Evolutionary conservation across 2,329 filamentous ascomycete species (phyloP), one percentile per base, ranked within the genome.

Genomic region (Arthrobotrys sinensis): DNA sequence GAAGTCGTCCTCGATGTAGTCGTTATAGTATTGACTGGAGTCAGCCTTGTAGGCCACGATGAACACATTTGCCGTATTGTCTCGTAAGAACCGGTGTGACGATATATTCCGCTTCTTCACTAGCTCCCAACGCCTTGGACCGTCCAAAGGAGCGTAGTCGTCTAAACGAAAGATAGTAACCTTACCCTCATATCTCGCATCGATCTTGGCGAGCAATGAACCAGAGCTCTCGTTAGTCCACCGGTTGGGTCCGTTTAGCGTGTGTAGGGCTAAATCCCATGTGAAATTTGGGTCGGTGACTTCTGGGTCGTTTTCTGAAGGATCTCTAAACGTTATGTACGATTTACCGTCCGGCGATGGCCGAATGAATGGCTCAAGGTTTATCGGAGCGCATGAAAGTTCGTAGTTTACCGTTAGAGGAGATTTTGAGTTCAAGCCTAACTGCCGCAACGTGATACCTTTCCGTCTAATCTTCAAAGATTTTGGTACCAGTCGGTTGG

Each of bases 361-460:
- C 19, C 53, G 53, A n/a, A 60, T 60, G 34, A 60, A 60, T 36
- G 8, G 4, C 4, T 60, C 53, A 21, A 60, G 53, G 1, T 36
- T 40, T 34, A 60, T 60, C 28, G 53, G 53, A 40, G 53, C 53
- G 34, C 53, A 60, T 19, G 53, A 60, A 21, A 60, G 28, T 21
- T 60, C 53, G n/a, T 60, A 19, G 34, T 60, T 60, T 40, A 60
- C 4, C n/a, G 53, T 60, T 3, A 60, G 34, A 2, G 24, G 21
- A 36, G 16, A 6, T 28, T 40, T 10, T n/a, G 53, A 60, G 34
- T 60, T 60, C 32, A 60, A n/a, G 11, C 53, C 53, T 4, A 60
- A 21, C 4, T 60, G 53, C 16, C 53, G 53, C 4, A 38, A 28
- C n/a, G 53, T 38, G 34, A 60, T 60, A 21, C 34, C 16, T 2